Base-by-base conservation (phyloP, 148 eudicot species). In the Drosera capensis region DNA sequence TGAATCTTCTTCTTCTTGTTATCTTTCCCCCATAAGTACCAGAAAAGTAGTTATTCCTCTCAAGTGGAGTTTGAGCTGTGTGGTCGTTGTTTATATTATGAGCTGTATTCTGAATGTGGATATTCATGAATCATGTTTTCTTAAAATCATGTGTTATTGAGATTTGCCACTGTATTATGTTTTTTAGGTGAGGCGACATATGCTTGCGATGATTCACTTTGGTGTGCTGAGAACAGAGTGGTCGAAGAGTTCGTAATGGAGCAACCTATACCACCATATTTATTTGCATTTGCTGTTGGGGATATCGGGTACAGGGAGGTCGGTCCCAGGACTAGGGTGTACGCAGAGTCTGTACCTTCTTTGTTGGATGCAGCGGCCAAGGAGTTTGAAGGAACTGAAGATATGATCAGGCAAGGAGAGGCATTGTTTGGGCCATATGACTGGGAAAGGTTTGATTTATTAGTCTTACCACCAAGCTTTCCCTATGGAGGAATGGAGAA, bases 401-500 rank as follows among this genome's bases (percentile, higher is more conserved):
- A 80, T 45, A 84, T 90, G 84, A 84, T 90, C 30, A 71, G 74
- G 62, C 93, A 80, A 45, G 97, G 97, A 56, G 97, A 90, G 74
- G 66, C 61, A 43, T 41, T 90, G 63, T 90, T 90, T 52, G 97
- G 97, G 43, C 71, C 70, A 8, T 90, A 90, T 38, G 95, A 84
- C 5, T 90, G 97, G 97, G 97, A 90, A 76, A 78, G 93, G 68
- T 90, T 90, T 47, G 97, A 90, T 76, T 62, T 90, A 69, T 57
- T 90, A 54, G 97, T 90, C 25, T 53, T 90, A 70, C 97, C 97
- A 13, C 97, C 93, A 16, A 90, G 97, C 51, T 90, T 90, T 64
- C 97, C 97, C 0, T 84, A 80, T 41, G 97, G 95, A 1, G 97
- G 97, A 51, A 90, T 90, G 97, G 97, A 90, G 71, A 90, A 90